Percentiles rank a stretch among this genome's conserved stretches.
These are phyloP conservation scores for Euphrasia arctica DNA, from an alignment of 305 asterid genomes.

Conservation along the genomic window DNA sequence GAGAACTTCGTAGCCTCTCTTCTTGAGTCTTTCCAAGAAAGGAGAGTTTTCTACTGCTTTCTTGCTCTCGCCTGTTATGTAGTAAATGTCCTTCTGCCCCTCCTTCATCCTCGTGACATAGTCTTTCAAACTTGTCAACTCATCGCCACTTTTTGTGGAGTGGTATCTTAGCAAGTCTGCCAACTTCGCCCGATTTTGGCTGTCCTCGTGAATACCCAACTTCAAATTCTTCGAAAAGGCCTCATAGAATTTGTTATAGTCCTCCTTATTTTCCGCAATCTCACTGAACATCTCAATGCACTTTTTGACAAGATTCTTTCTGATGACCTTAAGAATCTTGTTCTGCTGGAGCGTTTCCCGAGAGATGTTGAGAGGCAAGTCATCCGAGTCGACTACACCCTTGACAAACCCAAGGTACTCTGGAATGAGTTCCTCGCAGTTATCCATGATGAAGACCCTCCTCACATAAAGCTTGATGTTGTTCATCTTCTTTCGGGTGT, in stretches of 20 bases:
- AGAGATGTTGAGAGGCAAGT: conserved; percentile 67
- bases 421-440: conserved; percentile 52
- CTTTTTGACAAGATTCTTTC: conserved; percentile 75
- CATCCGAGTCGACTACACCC: conserved; percentile 79
- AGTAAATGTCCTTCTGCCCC: conserved; percentile 74
- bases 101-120: conserved; percentile 77
- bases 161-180: conserved; percentile 65
- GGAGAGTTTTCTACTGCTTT: conserved; percentile 74
- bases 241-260: conserved; percentile 61
- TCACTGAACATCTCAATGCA: conserved; percentile 74
- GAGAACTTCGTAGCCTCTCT: conserved; percentile 70
- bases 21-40: conserved; percentile 71
- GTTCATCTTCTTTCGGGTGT: conserved; percentile 65
- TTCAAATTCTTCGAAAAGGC: conserved; percentile 72
- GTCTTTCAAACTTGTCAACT: conserved; percentile 65
- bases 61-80: conserved; percentile 73
- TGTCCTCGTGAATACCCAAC: conserved; percentile 68
- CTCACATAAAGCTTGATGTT: conserved; percentile 73
- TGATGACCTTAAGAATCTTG: conserved; percentile 66
- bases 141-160: conserved; percentile 78
- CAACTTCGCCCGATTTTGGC: conserved; percentile 61
- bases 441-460: conserved; percentile 63
- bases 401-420: conserved; percentile 72
- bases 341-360: conserved; percentile 70
- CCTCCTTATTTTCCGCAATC: conserved; percentile 78